Conservation (phyloP, 805 yeast species). For the Maudiozyma serrabonitensis region DNA sequence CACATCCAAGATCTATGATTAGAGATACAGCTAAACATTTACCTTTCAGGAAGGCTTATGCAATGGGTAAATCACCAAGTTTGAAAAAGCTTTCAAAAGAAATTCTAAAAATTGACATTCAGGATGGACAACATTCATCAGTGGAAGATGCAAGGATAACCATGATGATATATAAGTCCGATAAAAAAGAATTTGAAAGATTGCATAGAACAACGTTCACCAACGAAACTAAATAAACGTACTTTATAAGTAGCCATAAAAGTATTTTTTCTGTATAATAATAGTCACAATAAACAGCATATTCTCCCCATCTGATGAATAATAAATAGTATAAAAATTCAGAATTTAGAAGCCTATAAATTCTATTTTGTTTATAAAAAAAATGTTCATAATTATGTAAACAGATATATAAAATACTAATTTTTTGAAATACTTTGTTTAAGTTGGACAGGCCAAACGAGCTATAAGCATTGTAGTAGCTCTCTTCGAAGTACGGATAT, state of each 20-base stretch:
- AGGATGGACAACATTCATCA: constrained; percentile 70
- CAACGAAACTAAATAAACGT: background rate
- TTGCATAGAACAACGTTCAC: constrained; percentile 13
- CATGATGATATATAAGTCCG: constrained; percentile 64
- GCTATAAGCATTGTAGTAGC: background rate
- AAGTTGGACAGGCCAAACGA: background rate
- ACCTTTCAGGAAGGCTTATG: constrained; percentile 43
- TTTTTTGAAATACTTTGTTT: background rate
- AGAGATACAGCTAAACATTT: constrained; percentile 67
- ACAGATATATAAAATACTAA: background rate
- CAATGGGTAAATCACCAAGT: constrained; percentile 64
- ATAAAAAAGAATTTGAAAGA: constrained; percentile 53
- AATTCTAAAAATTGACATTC: constrained; percentile 52
- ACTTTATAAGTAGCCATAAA: background rate
- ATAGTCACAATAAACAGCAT: no score
- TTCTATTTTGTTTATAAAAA: background rate
- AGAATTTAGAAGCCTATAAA: no score
- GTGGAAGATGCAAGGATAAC: constrained; percentile 87
- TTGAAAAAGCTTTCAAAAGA: constrained; percentile 55
- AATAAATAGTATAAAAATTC: no score
- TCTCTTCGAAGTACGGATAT: background rate
- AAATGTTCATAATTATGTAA: background rate
- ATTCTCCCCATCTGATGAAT: no score
- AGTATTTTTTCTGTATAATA: background rate
- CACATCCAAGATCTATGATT: constrained; percentile 53